phyloP scores from a whole-genome alignment of 2,329 filamentous ascomycete species.

The Fusarium euwallaceae region DNA sequence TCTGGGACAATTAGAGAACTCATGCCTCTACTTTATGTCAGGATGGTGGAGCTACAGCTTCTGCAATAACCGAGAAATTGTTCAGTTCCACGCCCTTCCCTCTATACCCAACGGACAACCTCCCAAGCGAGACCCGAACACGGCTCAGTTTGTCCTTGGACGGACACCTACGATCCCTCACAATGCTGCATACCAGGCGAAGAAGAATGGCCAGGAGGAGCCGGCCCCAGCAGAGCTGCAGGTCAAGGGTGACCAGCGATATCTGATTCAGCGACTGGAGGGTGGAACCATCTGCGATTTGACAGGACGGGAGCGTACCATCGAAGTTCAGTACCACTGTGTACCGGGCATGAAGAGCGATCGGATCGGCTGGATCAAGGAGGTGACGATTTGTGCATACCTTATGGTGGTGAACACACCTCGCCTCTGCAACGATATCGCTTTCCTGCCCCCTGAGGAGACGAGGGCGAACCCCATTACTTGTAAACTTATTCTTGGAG shows the following conservation, averaged over 20 bases:
- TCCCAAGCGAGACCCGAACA: conserved; percentile 81
- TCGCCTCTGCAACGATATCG: conserved; percentile 86
- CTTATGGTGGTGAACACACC: conserved; percentile 94
- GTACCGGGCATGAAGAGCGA: conserved; percentile 79
- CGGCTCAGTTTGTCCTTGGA: conserved; percentile 83
- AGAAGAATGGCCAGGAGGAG: conserved; percentile 41
- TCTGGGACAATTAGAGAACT: conserved; percentile 81
- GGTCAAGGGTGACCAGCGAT: conserved; percentile 85
- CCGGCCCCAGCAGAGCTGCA: conserved; percentile 74
- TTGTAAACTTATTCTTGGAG: conserved; percentile 77
- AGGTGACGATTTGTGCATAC: conserved; percentile 90
- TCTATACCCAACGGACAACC: conserved; percentile 76
- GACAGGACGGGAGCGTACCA: conserved; percentile 82
- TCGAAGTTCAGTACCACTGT: conserved; percentile 87
- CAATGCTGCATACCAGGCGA: conserved; percentile 43
- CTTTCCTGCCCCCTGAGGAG: conserved; percentile 85
- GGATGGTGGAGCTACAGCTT: conserved; percentile 98
- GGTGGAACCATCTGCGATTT: conserved; percentile 89
- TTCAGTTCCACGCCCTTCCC: conserved; percentile 89
- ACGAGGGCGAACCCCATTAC: conserved; percentile 81
- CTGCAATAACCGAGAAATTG: conserved; percentile 88
- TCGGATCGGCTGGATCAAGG: conserved; percentile 92
- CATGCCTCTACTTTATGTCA: conserved; percentile 84
- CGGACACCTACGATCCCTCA: conserved; percentile 56
- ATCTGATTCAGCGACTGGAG: conserved; percentile 84